Evolutionary conservation across 805 yeast species (phyloP).

Genomic region (Cyberlindnera americana): DNA sequence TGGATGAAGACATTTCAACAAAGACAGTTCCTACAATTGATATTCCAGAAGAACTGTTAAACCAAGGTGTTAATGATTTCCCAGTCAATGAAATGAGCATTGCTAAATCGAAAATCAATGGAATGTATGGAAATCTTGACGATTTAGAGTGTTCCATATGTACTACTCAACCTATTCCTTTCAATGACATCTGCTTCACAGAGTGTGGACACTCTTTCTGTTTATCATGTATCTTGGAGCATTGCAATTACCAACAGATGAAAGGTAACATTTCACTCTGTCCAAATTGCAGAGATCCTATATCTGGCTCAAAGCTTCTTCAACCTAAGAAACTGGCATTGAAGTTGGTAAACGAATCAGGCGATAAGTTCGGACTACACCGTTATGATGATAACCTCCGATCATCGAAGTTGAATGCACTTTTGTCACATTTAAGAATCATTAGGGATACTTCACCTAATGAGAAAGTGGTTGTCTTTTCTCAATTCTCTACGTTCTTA

Average conservation of each 20-base stretch:
- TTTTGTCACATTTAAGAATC: conserved; percentile 53
- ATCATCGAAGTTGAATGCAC: conserved; percentile 72
- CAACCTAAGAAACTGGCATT: conserved; percentile 26
- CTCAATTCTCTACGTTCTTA: conserved; percentile 82
- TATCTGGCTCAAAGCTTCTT: conserved; percentile 46
- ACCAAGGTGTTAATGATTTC: conserved; percentile 2
- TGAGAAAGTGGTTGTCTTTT: conserved; percentile 81
- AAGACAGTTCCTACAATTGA: conserved; percentile 13
- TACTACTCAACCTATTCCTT: conserved; percentile 58
- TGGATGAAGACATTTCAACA: conserved; percentile 44
- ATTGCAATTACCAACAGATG: conserved; percentile 61
- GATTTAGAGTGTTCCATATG: conserved; percentile 83
- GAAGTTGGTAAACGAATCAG: conserved; percentile 25
- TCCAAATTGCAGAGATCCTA: conserved; percentile 67
- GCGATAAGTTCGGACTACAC: conserved; percentile 15
- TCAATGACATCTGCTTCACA: conserved; percentile 54
- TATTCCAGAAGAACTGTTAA: conserved; percentile 22
- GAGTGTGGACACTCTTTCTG: conserved; percentile 85
- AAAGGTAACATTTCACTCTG: conserved; percentile 51
- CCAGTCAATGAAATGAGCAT: conserved; percentile 15
- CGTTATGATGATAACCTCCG: conserved; percentile 33
- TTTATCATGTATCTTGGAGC: conserved; percentile 65
- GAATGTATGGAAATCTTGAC: conserved; percentile 31
- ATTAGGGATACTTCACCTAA: conserved; percentile 54
- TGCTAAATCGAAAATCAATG: conserved; percentile 28